A percentile compares a stretch with the other conserved stretches of the same genome.
Evolutionary conservation across 164 flowering plant species (phyloP).

Genomic region (Saururus chinensis): DNA sequence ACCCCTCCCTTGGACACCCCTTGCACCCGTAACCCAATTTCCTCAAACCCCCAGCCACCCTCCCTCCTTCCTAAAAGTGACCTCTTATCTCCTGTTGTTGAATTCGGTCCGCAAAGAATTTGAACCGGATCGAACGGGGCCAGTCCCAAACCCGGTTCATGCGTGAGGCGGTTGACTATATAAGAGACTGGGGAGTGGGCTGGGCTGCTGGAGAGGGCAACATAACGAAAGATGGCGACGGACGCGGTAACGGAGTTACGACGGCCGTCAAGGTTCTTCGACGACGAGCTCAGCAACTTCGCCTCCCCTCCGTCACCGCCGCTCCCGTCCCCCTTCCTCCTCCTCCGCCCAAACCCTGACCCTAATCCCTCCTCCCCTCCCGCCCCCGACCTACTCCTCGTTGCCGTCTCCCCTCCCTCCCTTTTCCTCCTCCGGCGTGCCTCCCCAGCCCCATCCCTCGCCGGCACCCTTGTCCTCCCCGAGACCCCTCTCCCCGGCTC

Average conservation of each 20-base stretch:
- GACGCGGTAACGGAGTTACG: conserved; percentile 11
- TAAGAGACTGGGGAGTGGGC: too few relatives aligned
- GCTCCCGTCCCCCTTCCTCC: conserved; percentile 8
- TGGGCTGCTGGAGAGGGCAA: too few relatives aligned
- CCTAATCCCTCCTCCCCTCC: conserved; percentile 7
- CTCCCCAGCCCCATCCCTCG: conserved; percentile 4
- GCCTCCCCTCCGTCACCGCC: conserved; percentile 9
- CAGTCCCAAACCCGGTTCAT: too few relatives aligned
- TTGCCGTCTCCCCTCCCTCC: conserved; percentile 10
- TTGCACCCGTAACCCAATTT: too few relatives aligned
- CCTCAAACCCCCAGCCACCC: too few relatives aligned
- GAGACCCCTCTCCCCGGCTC: conserved; percentile 4
- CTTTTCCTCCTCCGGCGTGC: conserved; percentile 9
- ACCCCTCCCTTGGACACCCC: too few relatives aligned
- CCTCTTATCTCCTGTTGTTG: too few relatives aligned
- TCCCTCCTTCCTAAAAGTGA: too few relatives aligned
- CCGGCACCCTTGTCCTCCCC: conserved; percentile 15
- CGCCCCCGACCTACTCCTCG: conserved; percentile 4
- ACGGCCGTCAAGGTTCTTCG: conserved; percentile 12
- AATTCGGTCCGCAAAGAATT: too few relatives aligned
- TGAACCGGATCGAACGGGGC: too few relatives aligned
- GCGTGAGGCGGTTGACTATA: too few relatives aligned
- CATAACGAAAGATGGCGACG: neutral
- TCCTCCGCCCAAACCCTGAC: conserved; percentile 3
- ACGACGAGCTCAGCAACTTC: conserved; percentile 15